Conservation (phyloP, 2,329 filamentous ascomycete genomes). For the Cyanodermella asteris region DNA sequence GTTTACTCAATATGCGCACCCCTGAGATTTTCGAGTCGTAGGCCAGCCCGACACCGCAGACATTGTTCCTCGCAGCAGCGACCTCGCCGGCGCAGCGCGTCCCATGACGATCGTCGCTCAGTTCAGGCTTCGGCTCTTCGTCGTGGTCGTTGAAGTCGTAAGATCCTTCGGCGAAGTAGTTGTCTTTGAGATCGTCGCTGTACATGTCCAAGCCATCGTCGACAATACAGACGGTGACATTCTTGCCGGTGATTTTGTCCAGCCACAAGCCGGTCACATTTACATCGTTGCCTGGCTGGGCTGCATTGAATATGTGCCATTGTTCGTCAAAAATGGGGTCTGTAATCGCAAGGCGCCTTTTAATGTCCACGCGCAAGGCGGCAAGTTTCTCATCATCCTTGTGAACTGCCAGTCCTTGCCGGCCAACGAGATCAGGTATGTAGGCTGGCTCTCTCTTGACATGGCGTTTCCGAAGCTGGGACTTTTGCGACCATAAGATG, state of each 20-base stretch:
- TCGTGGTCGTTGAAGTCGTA: slow-evolving; percentile 87
- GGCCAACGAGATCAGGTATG: slow-evolving; percentile 8
- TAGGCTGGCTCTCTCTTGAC: slow-evolving; percentile 32
- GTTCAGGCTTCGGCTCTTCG: slow-evolving; percentile 56
- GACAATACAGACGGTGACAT: slow-evolving; percentile 77
- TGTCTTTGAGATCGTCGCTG: slow-evolving; percentile 74
- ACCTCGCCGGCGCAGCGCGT: slow-evolving; percentile 92
- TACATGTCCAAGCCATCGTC: slow-evolving; percentile 94
- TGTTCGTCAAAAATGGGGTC: slow-evolving; percentile 88
- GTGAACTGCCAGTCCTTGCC: slow-evolving; percentile 6
- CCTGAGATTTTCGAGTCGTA: slow-evolving; percentile 81
- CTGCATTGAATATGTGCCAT: slow-evolving; percentile 81
- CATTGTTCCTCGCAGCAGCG: slow-evolving; percentile 72
- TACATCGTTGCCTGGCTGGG: slow-evolving; percentile 68
- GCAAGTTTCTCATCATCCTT: slow-evolving; percentile 26
- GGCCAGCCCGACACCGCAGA: slow-evolving; percentile 88
- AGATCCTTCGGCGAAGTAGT: slow-evolving; percentile 82
- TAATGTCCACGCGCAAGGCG: slow-evolving; percentile 36
- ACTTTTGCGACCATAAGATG: slow-evolving; percentile 63
- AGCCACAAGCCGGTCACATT: slow-evolving; percentile 92
- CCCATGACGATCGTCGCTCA: slow-evolving; percentile 72
- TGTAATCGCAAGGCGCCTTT: slow-evolving; percentile 45
- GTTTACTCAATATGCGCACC: slow-evolving; percentile 75
- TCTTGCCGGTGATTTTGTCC: slow-evolving; percentile 73
- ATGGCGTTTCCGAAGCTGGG: slow-evolving; percentile 37